Conservation (phyloP, 768 basidiomycete species). For the Boletus pseudo-olivaceus region DNA sequence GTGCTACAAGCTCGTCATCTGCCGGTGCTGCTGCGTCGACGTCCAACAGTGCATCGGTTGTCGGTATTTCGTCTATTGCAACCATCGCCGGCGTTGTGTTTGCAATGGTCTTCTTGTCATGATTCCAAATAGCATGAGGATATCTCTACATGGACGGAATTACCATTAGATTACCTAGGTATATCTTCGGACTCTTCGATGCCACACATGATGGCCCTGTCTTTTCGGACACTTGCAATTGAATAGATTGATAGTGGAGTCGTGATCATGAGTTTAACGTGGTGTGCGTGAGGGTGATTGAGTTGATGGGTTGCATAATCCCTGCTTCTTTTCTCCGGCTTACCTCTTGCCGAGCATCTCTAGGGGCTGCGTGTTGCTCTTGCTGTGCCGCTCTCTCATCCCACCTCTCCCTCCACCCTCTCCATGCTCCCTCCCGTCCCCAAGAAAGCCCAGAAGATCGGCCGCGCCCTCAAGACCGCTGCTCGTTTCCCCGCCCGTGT, state of each 20-base stretch:
- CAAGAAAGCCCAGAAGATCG: slow-evolving; percentile 49
- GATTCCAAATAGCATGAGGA: not conserved
- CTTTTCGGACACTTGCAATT: not conserved
- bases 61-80: slow-evolving; percentile 30
- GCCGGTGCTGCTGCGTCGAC: slow-evolving; percentile 18
- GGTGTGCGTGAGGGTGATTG: not conserved
- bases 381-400: slow-evolving; percentile 10
- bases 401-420: not conserved
- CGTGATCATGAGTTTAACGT: too few species aligned
- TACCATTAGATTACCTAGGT: not conserved
- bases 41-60: slow-evolving; percentile 15
- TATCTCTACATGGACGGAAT: not conserved
- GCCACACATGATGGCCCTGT: not conserved
- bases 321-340: not conserved
- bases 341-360: not conserved
- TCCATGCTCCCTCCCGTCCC: slow-evolving; percentile 33
- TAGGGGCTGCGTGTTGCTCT: slow-evolving; percentile 11
- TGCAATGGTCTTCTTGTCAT: slow-evolving; percentile 36
- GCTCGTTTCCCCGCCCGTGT: slow-evolving; percentile 51
- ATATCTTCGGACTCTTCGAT: not conserved
- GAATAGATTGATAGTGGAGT: not conserved
- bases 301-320: not conserved
- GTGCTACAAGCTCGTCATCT: slow-evolving; percentile 14
- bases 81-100: slow-evolving; percentile 31
- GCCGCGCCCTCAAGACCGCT: slow-evolving; percentile 58